Base-by-base conservation (phyloP, 805 yeast genomes). In the Candida rishiriensis region DNA sequence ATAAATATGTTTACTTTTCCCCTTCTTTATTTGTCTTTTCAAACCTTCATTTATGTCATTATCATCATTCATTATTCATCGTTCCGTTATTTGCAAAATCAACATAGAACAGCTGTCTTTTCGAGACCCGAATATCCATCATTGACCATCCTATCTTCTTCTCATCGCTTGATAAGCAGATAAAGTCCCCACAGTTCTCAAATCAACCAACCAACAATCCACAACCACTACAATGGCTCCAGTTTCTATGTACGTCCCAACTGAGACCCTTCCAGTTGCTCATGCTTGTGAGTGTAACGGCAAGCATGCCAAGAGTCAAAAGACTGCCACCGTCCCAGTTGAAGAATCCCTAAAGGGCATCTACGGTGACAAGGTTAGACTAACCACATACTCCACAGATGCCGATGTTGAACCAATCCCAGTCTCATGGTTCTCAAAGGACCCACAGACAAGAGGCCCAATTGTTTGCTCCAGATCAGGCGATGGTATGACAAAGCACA, bases 351-450 rank as follows among this genome's bases (percentile, higher is more conserved):
- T 50, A n/a, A 48, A 47, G 15, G 55, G 54, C 31, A 42, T 60
- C 16, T 63, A 54, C 41, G 67, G 65, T 16, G 48, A 55, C 8
- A 54, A 54, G 15, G 47, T 77, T 32, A 69, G 71, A 32, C 62
- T 81, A 35, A 71, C 85, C 13, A 81, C 85, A 1, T 73, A 73
- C 50, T 63, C 81, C 2, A 70, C 70, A 41, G 85, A 79, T 53
- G 62, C 71, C 3, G 70, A 71, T 28, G 54, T 77, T 35, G 59
- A 64, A 7, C 82, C 85, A 33, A 64, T 80, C 41, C 62, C 72
- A 3, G 50, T 79, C 44, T 58, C 65, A 26, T 80, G 86, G 85
- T 81, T 79, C 26, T 72, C 71, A 29, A 48, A 68, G 1, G 75
- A 75, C 39, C 70, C 81, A 10, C 46, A 51, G 29, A 61, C 53